Conservation (phyloP, 495 filamentous ascomycete species). For the Ascodesmis nigricans region DNA sequence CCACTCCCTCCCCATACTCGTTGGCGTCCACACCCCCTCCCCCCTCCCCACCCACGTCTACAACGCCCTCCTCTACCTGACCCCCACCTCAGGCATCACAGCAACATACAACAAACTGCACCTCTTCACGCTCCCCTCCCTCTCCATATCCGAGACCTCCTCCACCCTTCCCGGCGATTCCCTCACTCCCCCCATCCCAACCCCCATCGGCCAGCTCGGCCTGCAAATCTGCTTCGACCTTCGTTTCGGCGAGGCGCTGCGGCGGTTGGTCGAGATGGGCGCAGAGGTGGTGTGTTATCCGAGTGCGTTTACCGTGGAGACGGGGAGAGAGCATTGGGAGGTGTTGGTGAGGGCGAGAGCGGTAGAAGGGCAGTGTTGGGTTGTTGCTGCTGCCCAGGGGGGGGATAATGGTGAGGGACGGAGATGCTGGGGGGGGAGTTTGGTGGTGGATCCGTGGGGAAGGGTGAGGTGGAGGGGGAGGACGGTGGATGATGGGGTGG, state of each 20-base stretch:
- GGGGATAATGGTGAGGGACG: conserved; percentile 59
- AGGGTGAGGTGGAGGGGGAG: conserved; percentile 36
- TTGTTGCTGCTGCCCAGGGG: conserved; percentile 72
- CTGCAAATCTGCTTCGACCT: conserved; percentile 75
- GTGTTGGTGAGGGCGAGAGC: conserved; percentile 55
- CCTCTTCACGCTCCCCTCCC: conserved; percentile 41
- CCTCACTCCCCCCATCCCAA: conserved; percentile 42
- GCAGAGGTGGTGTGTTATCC: conserved; percentile 72
- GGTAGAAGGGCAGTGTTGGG: conserved; percentile 73
- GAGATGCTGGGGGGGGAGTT: conserved; percentile 67
- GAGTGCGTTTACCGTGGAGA: conserved; percentile 75
- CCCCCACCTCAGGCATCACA: conserved; percentile 36
- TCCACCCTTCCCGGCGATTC: conserved; percentile 24
- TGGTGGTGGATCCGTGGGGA: conserved; percentile 73
- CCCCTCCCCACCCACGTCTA: conserved; percentile 36
- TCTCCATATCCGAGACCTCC: conserved; percentile 7
- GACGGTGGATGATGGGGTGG: conserved; percentile 28
- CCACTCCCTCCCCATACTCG: conserved; percentile 48
- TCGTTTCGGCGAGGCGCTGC: conserved; percentile 58
- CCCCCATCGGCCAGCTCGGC: conserved; percentile 50
- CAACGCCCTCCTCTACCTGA: conserved; percentile 39
- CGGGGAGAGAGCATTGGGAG: conserved; percentile 73
- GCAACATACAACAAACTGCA: conserved; percentile 58
- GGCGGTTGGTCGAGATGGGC: conserved; percentile 40
- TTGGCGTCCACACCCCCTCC: conserved; percentile 62